Evolutionary conservation across 371 early-diverging fungal species (phyloP), one percentile per base, ranked within the genome.

Genomic region (Mucor indicus): DNA sequence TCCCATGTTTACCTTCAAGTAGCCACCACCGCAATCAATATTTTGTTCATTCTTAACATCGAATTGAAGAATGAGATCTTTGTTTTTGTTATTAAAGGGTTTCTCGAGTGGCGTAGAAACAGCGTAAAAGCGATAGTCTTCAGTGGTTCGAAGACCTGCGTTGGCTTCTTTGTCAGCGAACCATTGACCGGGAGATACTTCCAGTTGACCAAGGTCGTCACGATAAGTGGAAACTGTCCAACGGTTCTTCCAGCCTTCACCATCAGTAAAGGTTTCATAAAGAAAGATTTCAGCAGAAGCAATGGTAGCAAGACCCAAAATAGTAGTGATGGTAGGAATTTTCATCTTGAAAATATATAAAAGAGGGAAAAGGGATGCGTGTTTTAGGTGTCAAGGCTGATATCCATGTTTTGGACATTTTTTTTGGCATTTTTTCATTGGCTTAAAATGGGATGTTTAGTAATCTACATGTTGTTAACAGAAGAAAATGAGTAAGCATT

Each of bases 21-120:
- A 98, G 41, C 96, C 93, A 44, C 98, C 98, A 57, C 96, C 97
- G 79, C 98, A 98, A 55, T 93, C 93, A 50, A 96, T 85, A 42
- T 75, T 77, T 58, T 92, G 85, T 60, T 96, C 96, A 46, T 94
- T 86, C 82, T 96, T 96, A 60, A 96, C 94, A 64, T 95, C 93
- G 67, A 91, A 95, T 75, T 97, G 96, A 48, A 95, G 75, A 24
- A 98, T 91, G 43, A 95, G 68, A 56, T 87, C 75, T 62, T 89
- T 90, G 63, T 66, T 84, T 60, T 81, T 77, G 77, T 84, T 88
- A 64, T 79, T 77, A 64, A 89, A 87, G 38, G 80, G 74, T 50
- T 83, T 74, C 52, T 91, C 65, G 20, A 45, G 17, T 53, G 84
- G 79, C 21, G 92, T 80, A 10, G 94, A 81, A 53, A 88, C 71